Conservation (phyloP, 2,329 filamentous ascomycete species). For the Fusarium concolor region DNA sequence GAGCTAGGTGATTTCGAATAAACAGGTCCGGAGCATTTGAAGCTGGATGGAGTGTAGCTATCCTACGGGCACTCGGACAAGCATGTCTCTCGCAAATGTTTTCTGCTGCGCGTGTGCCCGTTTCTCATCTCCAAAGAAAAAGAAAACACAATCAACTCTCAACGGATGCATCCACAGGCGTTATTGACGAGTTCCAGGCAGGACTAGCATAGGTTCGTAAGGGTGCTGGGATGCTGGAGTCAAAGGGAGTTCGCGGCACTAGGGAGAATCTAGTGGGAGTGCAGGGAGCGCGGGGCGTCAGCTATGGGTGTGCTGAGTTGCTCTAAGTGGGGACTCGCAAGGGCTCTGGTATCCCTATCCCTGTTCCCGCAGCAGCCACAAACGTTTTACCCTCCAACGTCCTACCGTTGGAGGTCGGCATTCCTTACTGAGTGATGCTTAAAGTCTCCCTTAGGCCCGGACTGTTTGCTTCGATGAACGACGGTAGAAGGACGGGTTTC, state of each 20-base stretch:
- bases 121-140: conserved; percentile 29
- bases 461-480: conserved; percentile 15
- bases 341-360: conserved; percentile 42
- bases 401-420: conserved; percentile 34
- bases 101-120: conserved; percentile 10
- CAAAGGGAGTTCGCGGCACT: conserved; percentile 27
- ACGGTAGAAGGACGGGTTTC: conserved; percentile 17
- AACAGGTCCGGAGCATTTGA: not conserved
- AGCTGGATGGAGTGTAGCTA: conserved; percentile 13
- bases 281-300: conserved; percentile 19
- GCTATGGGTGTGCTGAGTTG: conserved; percentile 28
- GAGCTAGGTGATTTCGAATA: too few relatives aligned
- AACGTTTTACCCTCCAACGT: conserved; percentile 42
- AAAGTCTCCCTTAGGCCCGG: conserved; percentile 44
- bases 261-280: conserved; percentile 18
- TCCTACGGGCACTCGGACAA: not conserved
- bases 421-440: conserved; percentile 43
- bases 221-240: conserved; percentile 7
- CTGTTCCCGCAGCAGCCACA: conserved; percentile 45
- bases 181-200: conserved; percentile 10
- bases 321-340: conserved; percentile 28
- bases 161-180: conserved; percentile 11
- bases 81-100: conserved; percentile 13
- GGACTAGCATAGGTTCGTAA: conserved; percentile 14
- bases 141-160: conserved; percentile 6